These are phyloP conservation scores for Acmispon strigosus DNA, from an alignment of 306 rosid species.

Conservation along the genomic window DNA sequence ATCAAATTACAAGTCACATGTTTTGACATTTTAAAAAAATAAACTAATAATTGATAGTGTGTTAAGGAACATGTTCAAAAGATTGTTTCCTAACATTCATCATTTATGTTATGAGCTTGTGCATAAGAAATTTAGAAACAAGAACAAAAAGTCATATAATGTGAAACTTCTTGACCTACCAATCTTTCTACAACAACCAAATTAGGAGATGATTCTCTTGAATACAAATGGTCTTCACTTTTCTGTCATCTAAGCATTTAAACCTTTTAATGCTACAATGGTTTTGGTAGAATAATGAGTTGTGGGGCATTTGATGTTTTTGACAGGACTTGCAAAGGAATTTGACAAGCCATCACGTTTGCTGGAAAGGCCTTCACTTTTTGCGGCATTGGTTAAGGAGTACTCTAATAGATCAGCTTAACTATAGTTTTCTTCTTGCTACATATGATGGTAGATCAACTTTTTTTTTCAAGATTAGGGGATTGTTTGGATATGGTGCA, in stretches of 20 bases:
- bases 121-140: neutral
- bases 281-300: neutral
- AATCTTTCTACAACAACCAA: too few relatives aligned
- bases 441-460: neutral
- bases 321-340: conserved; percentile 71
- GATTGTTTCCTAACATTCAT: neutral
- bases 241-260: neutral
- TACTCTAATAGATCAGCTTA: conserved; percentile 60
- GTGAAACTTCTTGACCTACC: neutral
- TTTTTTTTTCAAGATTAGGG: neutral
- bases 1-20: too few relatives aligned
- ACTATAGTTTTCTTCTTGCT: neutral
- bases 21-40: too few relatives aligned
- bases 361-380: conserved; percentile 60
- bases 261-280: neutral
- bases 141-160: neutral
- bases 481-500: too few relatives aligned
- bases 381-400: conserved; percentile 79
- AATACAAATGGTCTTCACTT: too few relatives aligned
- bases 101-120: neutral
- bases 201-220: too few relatives aligned
- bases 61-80: too few relatives aligned
- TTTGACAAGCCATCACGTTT: conserved; percentile 66
- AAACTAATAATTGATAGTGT: too few relatives aligned
- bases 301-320: conserved; percentile 12